Conservation (phyloP, 2,329 filamentous ascomycete species). For the Colletotrichum musae region DNA sequence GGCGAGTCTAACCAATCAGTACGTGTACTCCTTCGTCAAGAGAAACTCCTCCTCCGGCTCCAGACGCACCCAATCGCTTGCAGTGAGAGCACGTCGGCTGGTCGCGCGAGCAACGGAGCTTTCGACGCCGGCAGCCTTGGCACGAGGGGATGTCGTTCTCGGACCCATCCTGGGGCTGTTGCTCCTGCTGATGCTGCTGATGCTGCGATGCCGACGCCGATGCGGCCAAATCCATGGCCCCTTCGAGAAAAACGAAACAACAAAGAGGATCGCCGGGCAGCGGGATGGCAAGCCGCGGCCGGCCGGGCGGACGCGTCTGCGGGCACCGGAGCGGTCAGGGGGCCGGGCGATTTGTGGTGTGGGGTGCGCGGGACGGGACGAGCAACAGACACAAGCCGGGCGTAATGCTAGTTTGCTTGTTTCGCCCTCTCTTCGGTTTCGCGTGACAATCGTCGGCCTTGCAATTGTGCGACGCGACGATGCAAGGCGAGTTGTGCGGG, state of each 20-base stretch:
- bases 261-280: conserved; percentile 20
- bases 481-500: conserved; percentile 14
- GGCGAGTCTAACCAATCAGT: conserved; percentile 42
- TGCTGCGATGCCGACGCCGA: conserved; percentile 4
- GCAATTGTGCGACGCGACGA: conserved; percentile 40
- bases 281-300: conserved; percentile 18
- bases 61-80: conserved; percentile 45
- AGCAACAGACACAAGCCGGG: conserved; percentile 1
- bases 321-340: background rate
- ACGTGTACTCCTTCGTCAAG: background rate
- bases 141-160: conserved; percentile 48
- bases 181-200: background rate
- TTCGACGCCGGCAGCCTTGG: conserved; percentile 51
- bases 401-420: conserved; percentile 3
- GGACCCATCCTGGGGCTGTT: conserved; percentile 26
- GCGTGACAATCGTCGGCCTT: conserved; percentile 41
- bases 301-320: background rate
- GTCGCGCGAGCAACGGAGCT: conserved; percentile 53
- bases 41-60: too few species aligned
- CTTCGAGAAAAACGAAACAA: background rate
- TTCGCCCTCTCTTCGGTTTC: conserved; percentile 17
- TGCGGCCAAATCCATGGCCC: conserved; percentile 29
- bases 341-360: background rate
- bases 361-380: background rate
- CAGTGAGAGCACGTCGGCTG: conserved; percentile 51